These are phyloP conservation scores for Obba rivulosa DNA, from an alignment of 768 basidiomycete species.

Conservation along the genomic window DNA sequence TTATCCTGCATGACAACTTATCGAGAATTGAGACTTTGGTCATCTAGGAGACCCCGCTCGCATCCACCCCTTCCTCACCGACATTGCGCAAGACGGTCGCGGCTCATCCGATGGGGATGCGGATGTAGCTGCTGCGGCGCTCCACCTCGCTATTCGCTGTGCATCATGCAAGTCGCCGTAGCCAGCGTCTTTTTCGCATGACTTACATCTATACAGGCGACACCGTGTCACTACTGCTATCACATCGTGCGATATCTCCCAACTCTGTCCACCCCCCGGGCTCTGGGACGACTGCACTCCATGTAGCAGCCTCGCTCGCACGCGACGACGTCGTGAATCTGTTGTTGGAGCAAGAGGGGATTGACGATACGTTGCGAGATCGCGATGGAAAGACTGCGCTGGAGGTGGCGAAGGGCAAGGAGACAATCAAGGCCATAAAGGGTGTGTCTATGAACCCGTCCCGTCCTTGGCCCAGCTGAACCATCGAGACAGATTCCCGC, in stretches of 20 bases:
- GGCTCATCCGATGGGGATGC: constrained; percentile 41
- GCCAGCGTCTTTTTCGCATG: not conserved
- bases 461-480: not conserved
- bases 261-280: constrained; percentile 71
- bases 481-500: constrained; percentile 55
- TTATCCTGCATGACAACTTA: not conserved
- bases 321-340: constrained; percentile 68
- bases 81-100: constrained; percentile 64
- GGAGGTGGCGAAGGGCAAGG: constrained; percentile 70
- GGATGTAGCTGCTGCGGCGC: constrained; percentile 67
- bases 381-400: constrained; percentile 57
- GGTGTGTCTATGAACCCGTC: constrained; percentile 36
- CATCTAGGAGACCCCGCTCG: constrained; percentile 63
- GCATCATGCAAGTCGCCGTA: constrained; percentile 51
- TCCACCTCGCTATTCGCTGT: constrained; percentile 82
- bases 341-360: constrained; percentile 70
- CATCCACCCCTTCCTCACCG: constrained; percentile 78
- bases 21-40: not conserved
- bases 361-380: constrained; percentile 77
- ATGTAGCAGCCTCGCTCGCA: constrained; percentile 69
- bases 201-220: constrained; percentile 39
- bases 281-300: constrained; percentile 67
- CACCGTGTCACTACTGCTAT: constrained; percentile 63
- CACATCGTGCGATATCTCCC: constrained; percentile 72
- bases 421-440: constrained; percentile 60